Percentiles rank a stretch among this genome's conserved stretches.
These are phyloP conservation scores for Phytopythium cucurbitacearum DNA, from an alignment of 352 stramenopile genomes.

Conservation along the genomic window DNA sequence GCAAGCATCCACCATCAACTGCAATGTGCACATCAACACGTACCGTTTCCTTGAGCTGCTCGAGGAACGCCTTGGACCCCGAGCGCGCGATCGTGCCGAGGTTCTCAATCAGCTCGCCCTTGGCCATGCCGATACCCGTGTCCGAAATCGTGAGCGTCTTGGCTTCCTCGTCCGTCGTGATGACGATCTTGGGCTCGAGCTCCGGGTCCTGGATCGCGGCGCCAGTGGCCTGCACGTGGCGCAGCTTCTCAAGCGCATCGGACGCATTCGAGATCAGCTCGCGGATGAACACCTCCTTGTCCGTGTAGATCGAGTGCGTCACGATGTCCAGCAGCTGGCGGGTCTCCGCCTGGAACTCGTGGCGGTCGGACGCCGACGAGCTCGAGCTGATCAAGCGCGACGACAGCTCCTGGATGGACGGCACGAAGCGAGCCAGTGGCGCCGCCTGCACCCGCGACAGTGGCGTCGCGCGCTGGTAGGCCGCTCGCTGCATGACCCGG, in stretches of 20 bases:
- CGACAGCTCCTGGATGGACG: conserved; percentile 29
- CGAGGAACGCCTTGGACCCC: conserved; percentile 96
- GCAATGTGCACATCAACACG: background rate
- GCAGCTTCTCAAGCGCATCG: conserved; percentile 98
- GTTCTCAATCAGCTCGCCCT: conserved; percentile 96
- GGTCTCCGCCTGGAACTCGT: conserved; percentile 95
- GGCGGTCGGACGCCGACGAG: conserved; percentile 46
- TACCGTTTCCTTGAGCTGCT: conserved; percentile 88
- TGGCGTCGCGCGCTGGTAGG: conserved; percentile 9
- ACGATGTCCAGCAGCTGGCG: conserved; percentile 96
- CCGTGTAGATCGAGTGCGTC: conserved; percentile 99
- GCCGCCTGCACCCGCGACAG: conserved; percentile 14
- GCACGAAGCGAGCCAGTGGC: conserved; percentile 10
- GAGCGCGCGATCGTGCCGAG: conserved; percentile 98
- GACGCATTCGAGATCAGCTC: conserved; percentile 99
- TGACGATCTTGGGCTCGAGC: conserved; percentile 94
- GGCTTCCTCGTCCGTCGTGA: conserved; percentile 93
- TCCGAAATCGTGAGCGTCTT: conserved; percentile 98
- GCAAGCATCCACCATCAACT: background rate
- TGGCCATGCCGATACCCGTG: conserved; percentile 98
- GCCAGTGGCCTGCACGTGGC: conserved; percentile 88
- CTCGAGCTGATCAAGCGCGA: conserved; percentile 32
- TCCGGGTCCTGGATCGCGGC: conserved; percentile 72
- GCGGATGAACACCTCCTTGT: conserved; percentile 99
- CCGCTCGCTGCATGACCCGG: conserved; percentile 7